Percentiles rank a stretch among this genome's conserved stretches.
Evolutionary conservation across 2,329 filamentous ascomycete species (phyloP).

Genomic region (Sporothrix phasma): DNA sequence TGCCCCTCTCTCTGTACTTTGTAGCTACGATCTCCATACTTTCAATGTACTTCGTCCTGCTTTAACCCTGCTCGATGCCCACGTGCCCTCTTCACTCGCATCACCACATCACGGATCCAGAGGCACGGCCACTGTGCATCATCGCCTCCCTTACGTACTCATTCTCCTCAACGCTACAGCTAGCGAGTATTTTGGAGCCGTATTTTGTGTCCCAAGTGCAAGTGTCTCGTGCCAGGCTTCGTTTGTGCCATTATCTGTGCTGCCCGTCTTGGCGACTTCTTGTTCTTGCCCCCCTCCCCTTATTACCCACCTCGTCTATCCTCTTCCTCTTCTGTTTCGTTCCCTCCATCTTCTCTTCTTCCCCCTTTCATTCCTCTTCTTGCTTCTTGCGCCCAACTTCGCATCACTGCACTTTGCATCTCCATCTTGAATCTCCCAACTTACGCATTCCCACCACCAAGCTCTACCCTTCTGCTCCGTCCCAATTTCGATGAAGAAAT

Average conservation of each 20-base stretch:
- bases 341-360: not conserved
- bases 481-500: constrained; percentile 50
- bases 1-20: not conserved
- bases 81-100: no score
- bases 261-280: not conserved
- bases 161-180: no score
- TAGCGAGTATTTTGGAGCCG: no score
- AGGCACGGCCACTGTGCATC: no score
- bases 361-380: not conserved
- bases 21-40: no score
- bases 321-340: not conserved
- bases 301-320: not conserved
- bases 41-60: no score
- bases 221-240: constrained; percentile 1
- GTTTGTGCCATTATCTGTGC: constrained; percentile 1
- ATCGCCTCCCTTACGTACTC: no score
- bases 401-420: not conserved
- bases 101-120: no score
- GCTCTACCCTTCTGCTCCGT: not conserved
- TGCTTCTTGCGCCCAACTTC: constrained; percentile 6
- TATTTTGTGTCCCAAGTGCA: no score
- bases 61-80: no score
- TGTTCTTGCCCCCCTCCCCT: constrained; percentile 5
- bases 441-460: not conserved
- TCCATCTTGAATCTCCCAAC: not conserved